These are phyloP conservation scores for Flaveria ramosissima DNA, from an alignment of 129 eudicot species.

Conservation along the genomic window DNA sequence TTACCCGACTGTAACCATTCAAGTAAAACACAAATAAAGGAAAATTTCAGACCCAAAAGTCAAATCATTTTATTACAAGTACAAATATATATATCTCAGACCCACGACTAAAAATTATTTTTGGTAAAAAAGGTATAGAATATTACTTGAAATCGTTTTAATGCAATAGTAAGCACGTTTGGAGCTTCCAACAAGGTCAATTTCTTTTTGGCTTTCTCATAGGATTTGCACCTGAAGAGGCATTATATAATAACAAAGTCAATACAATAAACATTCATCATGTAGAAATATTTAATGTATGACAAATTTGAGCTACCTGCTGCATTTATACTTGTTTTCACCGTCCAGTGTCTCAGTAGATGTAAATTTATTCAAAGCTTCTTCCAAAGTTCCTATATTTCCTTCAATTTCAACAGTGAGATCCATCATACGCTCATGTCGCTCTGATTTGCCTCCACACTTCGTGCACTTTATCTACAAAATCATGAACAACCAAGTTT, in stretches of 20 bases:
- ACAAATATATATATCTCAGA: not conserved
- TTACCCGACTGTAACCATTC: conserved; percentile 67
- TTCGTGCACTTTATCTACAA: conserved; percentile 84
- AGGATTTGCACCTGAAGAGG: conserved; percentile 72
- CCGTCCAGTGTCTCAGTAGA: conserved; percentile 76
- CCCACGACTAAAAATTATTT: not conserved
- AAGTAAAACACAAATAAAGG: not conserved
- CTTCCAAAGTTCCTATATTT: conserved; percentile 72
- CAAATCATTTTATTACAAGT: not conserved
- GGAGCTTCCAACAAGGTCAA: conserved; percentile 84
- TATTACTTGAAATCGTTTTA: conserved; percentile 86
- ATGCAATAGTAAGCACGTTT: conserved; percentile 81
- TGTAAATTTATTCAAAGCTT: conserved; percentile 74
- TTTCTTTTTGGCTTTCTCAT: conserved; percentile 83
- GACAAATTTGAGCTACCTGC: conserved; percentile 58
- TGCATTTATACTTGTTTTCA: conserved; percentile 90
- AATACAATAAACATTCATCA: conserved; percentile 9
- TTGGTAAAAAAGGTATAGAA: not conserved
- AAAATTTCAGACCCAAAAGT: not conserved
- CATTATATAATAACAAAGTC: conserved; percentile 13
- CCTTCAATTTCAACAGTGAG: conserved; percentile 91
- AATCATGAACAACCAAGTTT: conserved; percentile 2
- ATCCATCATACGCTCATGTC: conserved; percentile 85
- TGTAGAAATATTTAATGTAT: not conserved
- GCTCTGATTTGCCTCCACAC: conserved; percentile 84